These are phyloP conservation scores for Candida rishiriensis DNA, from an alignment of 805 yeast species.

Conservation along the genomic window DNA sequence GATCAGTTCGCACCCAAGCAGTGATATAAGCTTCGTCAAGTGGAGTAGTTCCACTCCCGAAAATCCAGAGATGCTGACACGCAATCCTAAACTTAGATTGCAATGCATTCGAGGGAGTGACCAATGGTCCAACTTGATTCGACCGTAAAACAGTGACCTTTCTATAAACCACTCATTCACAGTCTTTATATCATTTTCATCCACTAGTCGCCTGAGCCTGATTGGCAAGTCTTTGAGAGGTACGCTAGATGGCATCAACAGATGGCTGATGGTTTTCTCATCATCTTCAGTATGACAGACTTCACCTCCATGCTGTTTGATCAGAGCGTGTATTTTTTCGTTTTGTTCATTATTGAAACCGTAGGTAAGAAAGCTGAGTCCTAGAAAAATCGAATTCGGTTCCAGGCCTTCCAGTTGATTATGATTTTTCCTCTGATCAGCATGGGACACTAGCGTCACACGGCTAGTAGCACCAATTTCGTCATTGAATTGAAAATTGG, in stretches of 20 bases:
- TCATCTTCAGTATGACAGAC: constrained; percentile 12
- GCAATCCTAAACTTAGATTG: constrained; percentile 25
- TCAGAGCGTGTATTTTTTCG: constrained; percentile 12
- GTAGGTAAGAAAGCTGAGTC: constrained; percentile 36
- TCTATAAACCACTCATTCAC: constrained; percentile 33
- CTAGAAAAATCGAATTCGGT: constrained; percentile 32
- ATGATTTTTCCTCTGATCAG: not conserved
- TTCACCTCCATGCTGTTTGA: constrained; percentile 22
- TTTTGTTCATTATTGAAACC: constrained; percentile 22
- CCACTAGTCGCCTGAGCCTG: constrained; percentile 8
- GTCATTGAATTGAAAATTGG: not conserved
- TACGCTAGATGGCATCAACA: constrained; percentile 24
- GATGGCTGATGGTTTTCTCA: constrained; percentile 33
- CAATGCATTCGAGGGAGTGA: constrained; percentile 19
- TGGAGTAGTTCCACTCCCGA: constrained; percentile 27
- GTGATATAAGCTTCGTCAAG: constrained; percentile 49
- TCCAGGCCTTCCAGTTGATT: not conserved
- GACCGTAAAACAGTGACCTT: constrained; percentile 20
- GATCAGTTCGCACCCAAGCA: constrained; percentile 48
- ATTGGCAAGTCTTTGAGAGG: constrained; percentile 13
- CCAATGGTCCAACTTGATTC: constrained; percentile 24
- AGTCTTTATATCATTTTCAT: constrained; percentile 22
- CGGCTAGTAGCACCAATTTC: not conserved
- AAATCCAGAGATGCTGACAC: constrained; percentile 32
- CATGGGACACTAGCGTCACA: not conserved